These are phyloP conservation scores for Lophium mytilinum DNA, from an alignment of 495 filamentous ascomycete species.

Conservation along the genomic window DNA sequence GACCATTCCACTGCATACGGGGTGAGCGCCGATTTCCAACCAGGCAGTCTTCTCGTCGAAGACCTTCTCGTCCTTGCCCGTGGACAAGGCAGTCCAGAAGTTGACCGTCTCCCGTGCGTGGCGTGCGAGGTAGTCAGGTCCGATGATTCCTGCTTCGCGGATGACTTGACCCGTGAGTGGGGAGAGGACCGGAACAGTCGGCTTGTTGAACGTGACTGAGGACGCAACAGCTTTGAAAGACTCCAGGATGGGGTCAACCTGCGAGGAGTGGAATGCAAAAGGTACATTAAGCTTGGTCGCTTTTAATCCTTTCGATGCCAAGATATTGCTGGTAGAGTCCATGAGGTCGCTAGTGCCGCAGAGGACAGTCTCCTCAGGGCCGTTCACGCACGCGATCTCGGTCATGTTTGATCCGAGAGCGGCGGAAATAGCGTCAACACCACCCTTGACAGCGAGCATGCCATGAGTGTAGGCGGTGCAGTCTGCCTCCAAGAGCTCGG, in stretches of 20 bases:
- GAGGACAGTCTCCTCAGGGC: conserved; percentile 40
- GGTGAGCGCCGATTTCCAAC: conserved; percentile 39
- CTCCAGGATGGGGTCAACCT: conserved; percentile 45
- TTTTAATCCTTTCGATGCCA: conserved; percentile 42
- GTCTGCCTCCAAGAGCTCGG: conserved; percentile 62
- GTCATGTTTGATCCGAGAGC: conserved; percentile 37
- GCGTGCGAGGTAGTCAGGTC: conserved; percentile 36
- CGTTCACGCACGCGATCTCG: conserved; percentile 42
- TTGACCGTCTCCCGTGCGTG: conserved; percentile 40
- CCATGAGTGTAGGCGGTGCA: conserved; percentile 64
- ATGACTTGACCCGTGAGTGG: conserved; percentile 38
- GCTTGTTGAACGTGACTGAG: conserved; percentile 37
- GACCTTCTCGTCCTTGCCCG: conserved; percentile 33
- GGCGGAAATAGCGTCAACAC: conserved; percentile 30
- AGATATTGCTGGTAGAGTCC: conserved; percentile 27
- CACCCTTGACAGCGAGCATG: conserved; percentile 45
- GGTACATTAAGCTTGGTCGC: conserved; percentile 42
- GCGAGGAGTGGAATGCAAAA: conserved; percentile 49
- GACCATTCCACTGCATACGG: conserved; percentile 38
- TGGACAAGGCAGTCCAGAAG: conserved; percentile 35
- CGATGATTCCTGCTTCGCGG: conserved; percentile 36
- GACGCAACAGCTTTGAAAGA: conserved; percentile 35
- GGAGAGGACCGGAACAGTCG: conserved; percentile 34
- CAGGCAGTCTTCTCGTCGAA: conserved; percentile 40
- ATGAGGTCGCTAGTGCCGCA: conserved; percentile 34